Conservation (phyloP, 805 yeast genomes). For the Pichia heedii region DNA sequence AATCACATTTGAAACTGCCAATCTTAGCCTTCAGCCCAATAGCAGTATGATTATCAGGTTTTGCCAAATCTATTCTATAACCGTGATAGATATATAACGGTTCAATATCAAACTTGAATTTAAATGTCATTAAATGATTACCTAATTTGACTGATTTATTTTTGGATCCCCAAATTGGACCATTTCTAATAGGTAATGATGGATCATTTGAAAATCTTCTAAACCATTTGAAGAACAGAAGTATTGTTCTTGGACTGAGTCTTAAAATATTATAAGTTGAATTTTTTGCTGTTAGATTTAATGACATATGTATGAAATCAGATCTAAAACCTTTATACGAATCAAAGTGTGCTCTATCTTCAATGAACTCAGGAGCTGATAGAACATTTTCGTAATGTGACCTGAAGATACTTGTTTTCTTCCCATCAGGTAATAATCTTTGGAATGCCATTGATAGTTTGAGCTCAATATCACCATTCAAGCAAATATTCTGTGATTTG, state of each 20-base stretch:
- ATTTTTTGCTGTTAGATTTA: constrained; percentile 29
- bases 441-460: constrained; percentile 52
- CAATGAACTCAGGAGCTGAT: constrained; percentile 42
- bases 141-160: constrained; percentile 61
- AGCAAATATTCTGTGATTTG: constrained; percentile 47
- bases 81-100: constrained; percentile 69
- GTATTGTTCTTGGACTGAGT: constrained; percentile 56
- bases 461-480: constrained; percentile 54
- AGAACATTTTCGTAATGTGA: constrained; percentile 52
- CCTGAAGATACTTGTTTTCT: constrained; percentile 33
- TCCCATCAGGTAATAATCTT: constrained; percentile 28
- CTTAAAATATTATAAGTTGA: constrained; percentile 58
- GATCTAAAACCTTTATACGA: constrained; percentile 74
- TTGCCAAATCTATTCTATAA: constrained; percentile 40
- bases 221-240: constrained; percentile 78
- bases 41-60: constrained; percentile 34
- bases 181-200: constrained; percentile 69
- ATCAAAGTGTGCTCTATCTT: constrained; percentile 50
- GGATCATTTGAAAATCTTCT: constrained; percentile 64
- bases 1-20: constrained; percentile 44
- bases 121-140: constrained; percentile 60
- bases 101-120: constrained; percentile 61
- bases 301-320: constrained; percentile 63
- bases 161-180: constrained; percentile 53
- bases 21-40: constrained; percentile 64